These are phyloP conservation scores for Sistotremastrum suecicum DNA, from an alignment of 768 basidiomycete genomes.

Conservation along the genomic window DNA sequence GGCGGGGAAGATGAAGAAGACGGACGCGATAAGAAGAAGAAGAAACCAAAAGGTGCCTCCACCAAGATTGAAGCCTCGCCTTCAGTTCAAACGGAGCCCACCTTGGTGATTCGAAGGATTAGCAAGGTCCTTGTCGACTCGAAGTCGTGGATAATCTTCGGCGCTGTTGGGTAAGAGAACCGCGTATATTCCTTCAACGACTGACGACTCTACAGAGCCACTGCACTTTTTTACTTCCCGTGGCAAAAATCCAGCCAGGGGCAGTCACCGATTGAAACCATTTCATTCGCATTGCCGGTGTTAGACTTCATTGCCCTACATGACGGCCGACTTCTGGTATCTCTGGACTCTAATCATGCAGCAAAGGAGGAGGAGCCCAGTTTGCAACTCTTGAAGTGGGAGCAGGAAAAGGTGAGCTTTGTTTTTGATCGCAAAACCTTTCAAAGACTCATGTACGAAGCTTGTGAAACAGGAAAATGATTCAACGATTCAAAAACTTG, in stretches of 20 bases:
- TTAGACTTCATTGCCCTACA: constrained; percentile 8
- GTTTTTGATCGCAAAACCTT: neutral
- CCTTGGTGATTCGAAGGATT: too few species aligned
- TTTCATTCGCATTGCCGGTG: constrained; percentile 12
- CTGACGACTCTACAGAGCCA: constrained; percentile 6
- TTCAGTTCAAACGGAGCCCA: too few species aligned
- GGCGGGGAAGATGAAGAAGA: too few species aligned
- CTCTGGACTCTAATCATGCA: constrained; percentile 10
- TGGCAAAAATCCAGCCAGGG: neutral
- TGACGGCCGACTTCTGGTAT: constrained; percentile 2
- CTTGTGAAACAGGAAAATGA: neutral
- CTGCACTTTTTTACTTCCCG: constrained; percentile 12
- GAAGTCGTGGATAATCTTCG: constrained; percentile 9
- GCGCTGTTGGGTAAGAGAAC: constrained; percentile 13
- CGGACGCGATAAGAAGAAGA: too few species aligned
- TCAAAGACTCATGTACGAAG: neutral
- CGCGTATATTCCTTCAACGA: neutral
- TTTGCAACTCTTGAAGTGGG: neutral
- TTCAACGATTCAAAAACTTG: neutral
- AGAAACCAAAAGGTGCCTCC: too few species aligned
- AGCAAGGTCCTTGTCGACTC: too few species aligned
- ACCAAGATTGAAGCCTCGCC: too few species aligned
- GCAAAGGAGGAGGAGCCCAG: neutral
- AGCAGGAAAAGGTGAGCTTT: neutral
- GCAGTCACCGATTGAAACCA: neutral